Base-by-base conservation (phyloP, 1,284 basidiomycete genomes). In the Fomitopsis betulina region DNA sequence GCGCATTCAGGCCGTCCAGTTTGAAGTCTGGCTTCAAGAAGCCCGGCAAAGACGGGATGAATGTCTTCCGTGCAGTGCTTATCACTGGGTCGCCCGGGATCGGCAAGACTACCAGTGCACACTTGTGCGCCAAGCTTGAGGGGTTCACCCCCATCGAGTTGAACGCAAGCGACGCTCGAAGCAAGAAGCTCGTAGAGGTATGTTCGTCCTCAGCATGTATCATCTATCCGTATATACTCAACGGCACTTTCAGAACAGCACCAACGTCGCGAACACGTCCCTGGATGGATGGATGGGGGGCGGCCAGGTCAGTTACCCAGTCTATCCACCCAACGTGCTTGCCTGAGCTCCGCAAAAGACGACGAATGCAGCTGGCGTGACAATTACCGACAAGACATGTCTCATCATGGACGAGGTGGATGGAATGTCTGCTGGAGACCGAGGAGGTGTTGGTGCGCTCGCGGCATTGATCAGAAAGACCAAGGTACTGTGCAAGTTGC, bases 341-440 rank as follows among this genome's bases (percentile, higher is more conserved):
- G n/a, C 9, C n/a, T 10, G 1, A 13, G 13, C 5, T 19, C 23
- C 7, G 12, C 13, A 17, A 32, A 35, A 72, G 87, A 75, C 75
- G 13, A 86, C 83, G 1, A 89, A 91, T 60, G 83, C 84, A 0
- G 77, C 84, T 2, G 91, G 87, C 1, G 74, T 95, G 2, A 68
- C 77, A 12, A 85, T 98, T 60, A 93, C 90, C 0, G 85, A 92
- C 63, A 86, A 82, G 67, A 87, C 91, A 0, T 94, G 94, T 63
- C 76, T 99, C 47, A 98, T 99, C 71, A 98, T 99, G 94, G 97
- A 99, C 70, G 97, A 99, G 72, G 96, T 99, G 0, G 96, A 99
- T 67, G 96, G 97, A 8, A 99, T 99, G 95, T 97, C 94, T 6
- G 93, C 93, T 2, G 96, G 96, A 27, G 97, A 99, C 73, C 83